Evolutionary conservation across 495 filamentous ascomycete genomes (phyloP), one percentile per base, ranked within the genome.

Genomic region (Neurospora sp.): DNA sequence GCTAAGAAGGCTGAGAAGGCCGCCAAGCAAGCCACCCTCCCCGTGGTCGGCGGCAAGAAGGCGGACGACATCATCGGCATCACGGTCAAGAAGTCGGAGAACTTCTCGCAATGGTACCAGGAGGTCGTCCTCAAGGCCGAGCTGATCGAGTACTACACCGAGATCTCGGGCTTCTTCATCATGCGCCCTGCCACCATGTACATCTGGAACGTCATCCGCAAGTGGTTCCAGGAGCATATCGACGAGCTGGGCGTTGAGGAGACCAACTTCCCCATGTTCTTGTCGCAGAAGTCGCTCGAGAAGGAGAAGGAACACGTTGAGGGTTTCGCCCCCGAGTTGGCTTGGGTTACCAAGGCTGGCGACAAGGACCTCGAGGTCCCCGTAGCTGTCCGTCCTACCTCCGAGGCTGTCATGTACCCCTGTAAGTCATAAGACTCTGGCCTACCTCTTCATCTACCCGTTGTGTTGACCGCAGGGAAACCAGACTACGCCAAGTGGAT

Each of bases 401-500:
- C 92, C 42, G 96, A 97, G 82, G 93, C 92, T 37, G 93, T 94
- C 76, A 96, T 96, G 93, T 94, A 95, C 81, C 89, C 89, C 35
- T 93, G 75, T 78, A 73, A 71, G 75, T 72, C 31, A 4, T 42
- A 2, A 65, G 53, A 27, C 10, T 17, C 27, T 65, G 53, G 6
- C 31, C 53, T 65, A 35, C 31, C 3, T 35, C 27, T 3, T 8
- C 20, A 71, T 71, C 42, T 35, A n/a, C 31, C 7, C 70, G 42
- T 59, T 35, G n/a, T 69, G 35, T 70, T 38, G 12, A 65, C 53
- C 27, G 1, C 1, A 65, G 53, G 53, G 14, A 65, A 97, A 83
- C 89, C 91, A 45, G 96, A 98, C 86, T 99, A 97, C 82, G 87
- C 93, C 72, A 96, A 97, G 80, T 97, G 94, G 93, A 98, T 98